Base-by-base conservation (phyloP, 2,329 filamentous ascomycete species). In the Camillea tinctor region DNA sequence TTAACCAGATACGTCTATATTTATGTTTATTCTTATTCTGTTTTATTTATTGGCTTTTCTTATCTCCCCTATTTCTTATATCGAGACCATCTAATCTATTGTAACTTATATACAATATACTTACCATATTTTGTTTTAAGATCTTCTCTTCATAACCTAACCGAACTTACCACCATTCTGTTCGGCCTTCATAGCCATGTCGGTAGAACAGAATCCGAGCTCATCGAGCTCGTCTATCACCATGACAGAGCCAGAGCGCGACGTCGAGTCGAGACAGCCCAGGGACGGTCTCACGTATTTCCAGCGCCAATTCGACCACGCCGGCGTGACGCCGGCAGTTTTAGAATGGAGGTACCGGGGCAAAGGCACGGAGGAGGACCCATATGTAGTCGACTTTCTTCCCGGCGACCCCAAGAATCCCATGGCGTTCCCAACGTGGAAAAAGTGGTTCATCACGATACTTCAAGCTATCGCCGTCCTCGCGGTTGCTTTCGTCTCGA, bases 371-470 rank as follows among this genome's bases (percentile, higher is more conserved):
- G 72, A 79, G 8, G 84, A 88, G 50, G 84, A 88, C 49, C 90
- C 90, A 1, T 92, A 84, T 64, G 75, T 87, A 30, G 88, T 92
- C 64, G 83, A 85, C 58, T 93, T 88, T 76, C 81, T 91, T 21
- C 81, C 84, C 19, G 74, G 85, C 56, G 90, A 93, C 71, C 81
- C 83, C 9, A 83, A 85, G 64, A 89, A 92, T 72, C 88, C 89
- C 0, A 83, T 88, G 80, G 77, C 78, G 54, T 90, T 86, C 67
- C 75, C 81, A 9, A 60, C 69, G 1, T 58, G 69, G 24, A 83
- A 82, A 73, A 91, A 91, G 76, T 92, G 89, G 89, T 71, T 72
- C 26, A 84, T 89, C 64, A 89, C 87, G 1, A 69, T 84, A 56
- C 72, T 88, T 49, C 84, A 88, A 59, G 88, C 89, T 13, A 67